phyloP scores from a whole-genome alignment of 345 rosid species.

The Camelina laxa region DNA sequence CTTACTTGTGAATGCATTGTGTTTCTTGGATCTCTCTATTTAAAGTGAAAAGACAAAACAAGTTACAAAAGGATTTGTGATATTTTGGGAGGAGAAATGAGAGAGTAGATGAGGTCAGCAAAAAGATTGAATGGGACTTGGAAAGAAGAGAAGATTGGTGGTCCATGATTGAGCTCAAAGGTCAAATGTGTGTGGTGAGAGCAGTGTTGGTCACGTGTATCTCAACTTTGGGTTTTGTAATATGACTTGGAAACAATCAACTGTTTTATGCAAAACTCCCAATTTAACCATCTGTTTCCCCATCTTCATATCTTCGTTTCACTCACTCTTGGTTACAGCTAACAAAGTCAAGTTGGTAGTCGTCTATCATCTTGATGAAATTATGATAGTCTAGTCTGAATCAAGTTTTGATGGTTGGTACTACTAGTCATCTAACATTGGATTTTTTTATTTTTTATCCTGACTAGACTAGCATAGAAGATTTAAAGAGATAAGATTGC shows the following conservation, averaged over 20 bases:
- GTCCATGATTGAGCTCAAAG: conserved; percentile 36
- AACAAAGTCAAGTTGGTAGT: background rate
- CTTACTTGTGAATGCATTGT: background rate
- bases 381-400: too few species aligned
- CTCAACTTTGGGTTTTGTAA: conserved; percentile 39
- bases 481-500: background rate
- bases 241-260: conserved; percentile 31
- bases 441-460: too few species aligned
- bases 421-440: background rate
- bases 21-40: conserved; percentile 8
- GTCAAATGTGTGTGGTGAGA: conserved; percentile 29
- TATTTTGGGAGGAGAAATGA: conserved; percentile 38
- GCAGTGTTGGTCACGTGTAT: conserved; percentile 35
- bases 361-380: background rate
- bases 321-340: background rate
- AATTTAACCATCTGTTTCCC: background rate
- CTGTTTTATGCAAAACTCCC: conserved; percentile 16
- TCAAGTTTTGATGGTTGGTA: too few species aligned
- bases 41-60: conserved; percentile 33
- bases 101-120: conserved; percentile 32
- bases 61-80: conserved; percentile 38
- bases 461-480: background rate
- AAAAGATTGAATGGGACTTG: background rate
- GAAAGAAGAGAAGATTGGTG: conserved; percentile 42
- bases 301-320: background rate